Conservation (phyloP, 2,329 filamentous ascomycete species). For the Didymella lethalis region DNA sequence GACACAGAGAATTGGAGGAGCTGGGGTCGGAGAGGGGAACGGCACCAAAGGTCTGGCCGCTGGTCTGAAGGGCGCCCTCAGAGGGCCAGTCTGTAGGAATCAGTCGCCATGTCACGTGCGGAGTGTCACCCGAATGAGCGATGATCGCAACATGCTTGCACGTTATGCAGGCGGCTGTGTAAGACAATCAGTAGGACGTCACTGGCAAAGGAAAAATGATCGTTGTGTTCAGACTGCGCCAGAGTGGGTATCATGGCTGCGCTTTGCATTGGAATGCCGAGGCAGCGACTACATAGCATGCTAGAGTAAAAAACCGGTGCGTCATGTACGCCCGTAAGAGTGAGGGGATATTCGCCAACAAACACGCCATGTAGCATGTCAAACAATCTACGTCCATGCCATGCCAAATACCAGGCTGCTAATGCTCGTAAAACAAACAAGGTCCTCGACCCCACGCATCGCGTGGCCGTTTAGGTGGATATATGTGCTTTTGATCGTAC, state of each 20-base stretch:
- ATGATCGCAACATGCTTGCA: conserved; percentile 2
- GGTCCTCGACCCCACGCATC: conserved; percentile 7
- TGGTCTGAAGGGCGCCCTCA: conserved; percentile 5
- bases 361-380: conserved; percentile 22
- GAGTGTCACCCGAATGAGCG: conserved; percentile 6
- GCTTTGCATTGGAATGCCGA: conserved; percentile 31
- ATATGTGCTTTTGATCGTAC: conserved; percentile 46
- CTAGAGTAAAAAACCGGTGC: conserved; percentile 31
- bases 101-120: conserved; percentile 14
- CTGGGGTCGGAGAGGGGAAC: conserved; percentile 7
- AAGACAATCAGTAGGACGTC: conserved; percentile 26
- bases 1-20: conserved; percentile 13
- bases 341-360: conserved; percentile 35
- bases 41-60: conserved; percentile 15
- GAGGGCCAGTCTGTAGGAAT: neutral
- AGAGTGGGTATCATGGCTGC: conserved; percentile 30
- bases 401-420: conserved; percentile 31
- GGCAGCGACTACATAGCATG: conserved; percentile 31
- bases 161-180: conserved; percentile 24
- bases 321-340: conserved; percentile 27
- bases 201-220: conserved; percentile 4
- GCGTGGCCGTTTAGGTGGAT: conserved; percentile 23
- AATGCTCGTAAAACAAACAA: conserved; percentile 32
- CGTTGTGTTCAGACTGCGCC: conserved; percentile 23
- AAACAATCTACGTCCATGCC: conserved; percentile 18